Evolutionary conservation across 2,329 filamentous ascomycete genomes (phyloP), one percentile per base, ranked within the genome.

Genomic region (Xylaria arbuscula): DNA sequence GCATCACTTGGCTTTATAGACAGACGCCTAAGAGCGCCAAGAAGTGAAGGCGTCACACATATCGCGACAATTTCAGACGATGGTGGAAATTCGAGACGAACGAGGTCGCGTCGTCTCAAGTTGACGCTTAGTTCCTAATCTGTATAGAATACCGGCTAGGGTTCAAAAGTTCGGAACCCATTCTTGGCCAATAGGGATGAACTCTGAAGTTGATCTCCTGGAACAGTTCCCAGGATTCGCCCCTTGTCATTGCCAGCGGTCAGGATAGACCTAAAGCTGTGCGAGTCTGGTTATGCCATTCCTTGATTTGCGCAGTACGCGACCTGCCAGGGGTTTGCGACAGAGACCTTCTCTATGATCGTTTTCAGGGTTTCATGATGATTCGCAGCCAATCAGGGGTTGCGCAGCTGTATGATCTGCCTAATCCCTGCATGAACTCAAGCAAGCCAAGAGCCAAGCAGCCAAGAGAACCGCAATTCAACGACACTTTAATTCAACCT

Each of bases 281-380:
- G 32, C 24, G 24, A 62, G 64, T 42, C 58, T 66, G 42, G 57
- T 47, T 34, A 56, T 47, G 24, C n/a, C 10, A 22, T 34, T 28
- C 42, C 45, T 48, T 67, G 54, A 63, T 58, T 58, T 57, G 42
- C 32, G 45, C 24, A 34, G 54, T 36, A 38, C 6, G 24, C 40
- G 19, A 34, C 5, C 28, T 38, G 32, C 45, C 54, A 67, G 64
- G 57, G 50, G 24, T 61, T 55, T 67, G 60, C 63, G 53, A 67
- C 57, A 28, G 64, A 53, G 38, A 4, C 34, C 13, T 5, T 50
- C 22, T 28, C 8, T 13, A n/a, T 45, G 17, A n/a, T 34, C 22
- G 42, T 36, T 19, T 36, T 40, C 57, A 42, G 59, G 65, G 74
- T 75, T 75, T 75, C 74, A 76, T 67, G 70, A 70, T 65, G 61